A percentile compares a stretch with the other conserved stretches of the same genome.
Evolutionary conservation across 495 filamentous ascomycete species (phyloP).

Genomic region (Patellaria atrata): DNA sequence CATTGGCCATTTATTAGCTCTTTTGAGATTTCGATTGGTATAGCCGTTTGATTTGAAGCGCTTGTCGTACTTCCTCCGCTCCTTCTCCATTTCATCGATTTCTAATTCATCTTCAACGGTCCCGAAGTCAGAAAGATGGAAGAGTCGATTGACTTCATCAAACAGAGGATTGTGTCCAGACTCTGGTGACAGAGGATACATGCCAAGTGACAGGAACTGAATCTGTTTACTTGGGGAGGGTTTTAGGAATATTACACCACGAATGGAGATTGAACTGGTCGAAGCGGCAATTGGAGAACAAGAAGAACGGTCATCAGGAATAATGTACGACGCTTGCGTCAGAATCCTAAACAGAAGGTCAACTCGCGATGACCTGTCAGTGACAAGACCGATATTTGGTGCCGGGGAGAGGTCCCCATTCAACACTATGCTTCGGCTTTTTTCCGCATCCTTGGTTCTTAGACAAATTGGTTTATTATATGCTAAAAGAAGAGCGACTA

Average conservation of each 20-base stretch:
- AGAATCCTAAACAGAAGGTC: slow-evolving; percentile 34
- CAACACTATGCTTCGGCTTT: slow-evolving; percentile 6
- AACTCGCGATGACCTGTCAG: too few species aligned
- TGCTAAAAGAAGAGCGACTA: slow-evolving; percentile 53
- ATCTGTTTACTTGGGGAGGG: slow-evolving; percentile 54
- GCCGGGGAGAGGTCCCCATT: too few species aligned
- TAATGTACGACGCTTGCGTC: slow-evolving; percentile 46
- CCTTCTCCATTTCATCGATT: slow-evolving; percentile 25
- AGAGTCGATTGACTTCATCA: slow-evolving; percentile 63
- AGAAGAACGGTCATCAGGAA: slow-evolving; percentile 31
- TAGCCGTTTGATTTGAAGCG: slow-evolving; percentile 35
- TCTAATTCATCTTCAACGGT: slow-evolving; percentile 34
- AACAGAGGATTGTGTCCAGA: slow-evolving; percentile 52
- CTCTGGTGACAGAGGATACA: slow-evolving; percentile 30
- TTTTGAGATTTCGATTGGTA: slow-evolving; percentile 42
- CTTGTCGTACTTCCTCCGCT: slow-evolving; percentile 27
- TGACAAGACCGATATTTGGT: too few species aligned
- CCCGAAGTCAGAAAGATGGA: slow-evolving; percentile 68
- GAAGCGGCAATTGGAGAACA: slow-evolving; percentile 61
- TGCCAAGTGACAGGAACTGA: slow-evolving; percentile 70
- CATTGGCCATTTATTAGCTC: slow-evolving; percentile 67
- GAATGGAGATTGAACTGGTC: slow-evolving; percentile 41
- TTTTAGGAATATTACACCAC: slow-evolving; percentile 52
- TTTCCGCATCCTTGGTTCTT: slow-evolving; percentile 27
- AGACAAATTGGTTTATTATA: slow-evolving; percentile 32